Evolutionary conservation across 495 filamentous ascomycete species (phyloP), one percentile per base, ranked within the genome.

Genomic region (Xylaria curta): DNA sequence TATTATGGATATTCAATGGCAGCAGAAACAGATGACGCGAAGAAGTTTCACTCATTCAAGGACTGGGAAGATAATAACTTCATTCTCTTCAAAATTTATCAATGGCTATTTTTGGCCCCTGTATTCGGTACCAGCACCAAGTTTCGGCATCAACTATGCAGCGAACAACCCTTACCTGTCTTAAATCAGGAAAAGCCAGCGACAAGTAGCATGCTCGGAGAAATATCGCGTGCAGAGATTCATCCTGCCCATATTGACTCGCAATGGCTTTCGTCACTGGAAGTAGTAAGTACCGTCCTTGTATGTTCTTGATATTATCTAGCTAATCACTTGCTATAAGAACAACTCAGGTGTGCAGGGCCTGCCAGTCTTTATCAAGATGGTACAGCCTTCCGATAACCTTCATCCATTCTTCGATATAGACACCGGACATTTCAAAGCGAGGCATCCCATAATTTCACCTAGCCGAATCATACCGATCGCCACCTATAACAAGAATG

Each of bases 351-450:
- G 9, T 47, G 13, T 46, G n/a, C 36, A 64, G 13, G 40, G 40
- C 13, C 28, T 64, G 1, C 21, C 61, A 15, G 61, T 64, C 4
- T 42, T 7, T 31, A 46, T 47, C 21, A 64, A 64, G 24, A 4
- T 26, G 24, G 61, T 46, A 8, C 36, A 46, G 28, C 36, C 19
- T 64, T 44, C 38, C 13, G 61, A 64, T 26, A 26, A 64, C 10
- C 4, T 64, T 4, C 8, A 42, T 7, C 3, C 8, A 19, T 64
- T 64, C 21, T 64, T 64, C 24, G 61, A 64, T 44, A 46, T 42
- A 4, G 24, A 64, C 7, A 46, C 61, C 10, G 61, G 61, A 64
- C 15, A 64, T 19, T 46, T 64, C 10, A 46, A 26, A 64, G 61
- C 59, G 10, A 10, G 19, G 19, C 33, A 42, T 24, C 59, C 59